phyloP scores from a whole-genome alignment of 2,329 filamentous ascomycete genomes.

The Tolypocladium amazonense region DNA sequence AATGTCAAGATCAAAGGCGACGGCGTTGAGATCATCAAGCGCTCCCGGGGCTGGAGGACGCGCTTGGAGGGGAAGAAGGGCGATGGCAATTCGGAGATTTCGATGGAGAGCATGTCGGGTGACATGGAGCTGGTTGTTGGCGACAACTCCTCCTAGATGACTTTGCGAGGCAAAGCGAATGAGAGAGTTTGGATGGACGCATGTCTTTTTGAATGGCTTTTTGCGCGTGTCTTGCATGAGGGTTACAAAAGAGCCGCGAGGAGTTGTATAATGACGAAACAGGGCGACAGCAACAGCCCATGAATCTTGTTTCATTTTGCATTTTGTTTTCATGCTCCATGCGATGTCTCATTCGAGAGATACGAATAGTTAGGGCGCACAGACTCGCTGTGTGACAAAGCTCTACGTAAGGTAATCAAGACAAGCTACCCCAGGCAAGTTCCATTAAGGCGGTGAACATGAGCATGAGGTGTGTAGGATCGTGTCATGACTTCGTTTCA shows the following conservation, averaged over 20 bases:
- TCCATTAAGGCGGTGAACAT: background rate
- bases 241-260: background rate
- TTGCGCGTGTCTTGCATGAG: background rate
- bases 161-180: background rate
- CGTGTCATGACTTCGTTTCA: background rate
- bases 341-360: background rate
- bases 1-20: constrained; percentile 27
- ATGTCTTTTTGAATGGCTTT: background rate
- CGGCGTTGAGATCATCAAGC: constrained; percentile 26
- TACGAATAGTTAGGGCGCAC: background rate
- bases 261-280: background rate
- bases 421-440: too few species aligned
- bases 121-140: constrained; percentile 16
- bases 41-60: constrained; percentile 21
- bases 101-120: constrained; percentile 20
- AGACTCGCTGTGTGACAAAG: too few species aligned
- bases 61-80: constrained; percentile 30
- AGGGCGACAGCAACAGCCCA: background rate
- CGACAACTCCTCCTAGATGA: background rate
- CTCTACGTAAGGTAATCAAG: background rate
- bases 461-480: background rate
- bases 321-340: background rate
- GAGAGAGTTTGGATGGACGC: background rate
- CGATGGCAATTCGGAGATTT: constrained; percentile 19
- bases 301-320: background rate